phyloP scores from a whole-genome alignment of 768 basidiomycete species.

The Pilatotrama ljubarskyi region DNA sequence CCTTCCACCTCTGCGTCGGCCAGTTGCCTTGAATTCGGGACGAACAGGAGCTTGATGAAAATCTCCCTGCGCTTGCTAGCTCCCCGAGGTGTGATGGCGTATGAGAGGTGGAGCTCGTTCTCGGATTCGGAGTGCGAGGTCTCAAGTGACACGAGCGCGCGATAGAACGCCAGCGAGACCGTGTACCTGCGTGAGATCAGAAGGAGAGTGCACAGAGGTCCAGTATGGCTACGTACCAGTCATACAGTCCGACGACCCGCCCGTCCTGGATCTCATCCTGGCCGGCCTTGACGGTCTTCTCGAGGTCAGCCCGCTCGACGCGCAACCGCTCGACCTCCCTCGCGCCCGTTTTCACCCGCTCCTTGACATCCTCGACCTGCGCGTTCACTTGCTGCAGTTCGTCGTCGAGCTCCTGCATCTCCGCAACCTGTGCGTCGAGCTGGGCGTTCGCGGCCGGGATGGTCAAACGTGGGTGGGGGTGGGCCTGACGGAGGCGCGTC shows the following conservation, averaged over 20 bases:
- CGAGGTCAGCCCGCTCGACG: constrained; percentile 64
- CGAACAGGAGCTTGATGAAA: constrained; percentile 61
- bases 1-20: constrained; percentile 59
- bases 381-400: constrained; percentile 55
- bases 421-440: constrained; percentile 71
- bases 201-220: neutral
- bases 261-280: constrained; percentile 59
- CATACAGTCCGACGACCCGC: constrained; percentile 62
- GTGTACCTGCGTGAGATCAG: constrained; percentile 55
- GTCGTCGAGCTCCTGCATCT: constrained; percentile 78
- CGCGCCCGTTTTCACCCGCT: constrained; percentile 56
- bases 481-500: constrained; percentile 75
- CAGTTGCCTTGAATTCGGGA: constrained; percentile 66
- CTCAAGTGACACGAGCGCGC: constrained; percentile 57
- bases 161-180: constrained; percentile 65
- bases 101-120: constrained; percentile 75
- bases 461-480: constrained; percentile 80
- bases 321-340: constrained; percentile 59
- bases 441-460: constrained; percentile 71
- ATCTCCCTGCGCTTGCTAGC: constrained; percentile 32
- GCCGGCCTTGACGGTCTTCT: constrained; percentile 61
- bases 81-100: constrained; percentile 42
- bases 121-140: constrained; percentile 63
- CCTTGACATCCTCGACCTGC: constrained; percentile 54
- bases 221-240: constrained; percentile 61